Evolutionary conservation across 768 basidiomycete genomes (phyloP), one percentile per base, ranked within the genome.

Genomic region (Psilocybe cyanescens): DNA sequence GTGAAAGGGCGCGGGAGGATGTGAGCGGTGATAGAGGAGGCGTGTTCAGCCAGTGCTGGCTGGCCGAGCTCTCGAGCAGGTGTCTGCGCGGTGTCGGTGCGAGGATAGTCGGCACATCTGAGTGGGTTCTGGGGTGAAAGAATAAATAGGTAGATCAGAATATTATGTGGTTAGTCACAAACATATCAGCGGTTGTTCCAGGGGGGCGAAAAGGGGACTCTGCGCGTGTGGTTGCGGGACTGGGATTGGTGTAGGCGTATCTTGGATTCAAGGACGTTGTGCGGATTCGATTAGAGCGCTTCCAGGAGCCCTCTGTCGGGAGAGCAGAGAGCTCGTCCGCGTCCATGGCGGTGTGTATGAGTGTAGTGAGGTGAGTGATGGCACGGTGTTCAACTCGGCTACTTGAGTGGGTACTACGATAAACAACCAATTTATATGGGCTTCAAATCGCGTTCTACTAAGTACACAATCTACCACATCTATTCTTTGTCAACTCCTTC

Each of bases 51-150:
- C 88, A 89, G 49, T 83, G 81, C 55, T 83, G 82, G 60, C 83
- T 85, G 46, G 86, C 83, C 9, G 81, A 78, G 45, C 78, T 80
- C 58, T 90, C 87, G 7, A 91, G 75, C 57, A 86, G 78, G 68
- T 90, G 86, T 58, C 86, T 79, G 9, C 83, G 85, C n/a, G 89
- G 89, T 28, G 85, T 80, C 1, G 89, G 88, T 0, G 90, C 81
- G 47, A 86, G 73, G 39, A 90, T 89, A 63, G 85, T 66, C 3
- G 65, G 69, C 30, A 44, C 55, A 53, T 73, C 35, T 16, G 39
- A 19, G 39, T 59, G 50, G n/a, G 37, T 51, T 39, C 58, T 51
- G 37, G 17, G 24, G 45, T 8, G 56, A 24, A 29, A 16, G 11
- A 24, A 24, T 59, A 47, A 37, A 60, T 47, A 29, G 14, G n/a